A percentile compares a stretch with the other conserved stretches of the same genome.
These are phyloP conservation scores for Simmondsia chinensis DNA, from an alignment of 148 eudicot genomes.

Conservation along the genomic window DNA sequence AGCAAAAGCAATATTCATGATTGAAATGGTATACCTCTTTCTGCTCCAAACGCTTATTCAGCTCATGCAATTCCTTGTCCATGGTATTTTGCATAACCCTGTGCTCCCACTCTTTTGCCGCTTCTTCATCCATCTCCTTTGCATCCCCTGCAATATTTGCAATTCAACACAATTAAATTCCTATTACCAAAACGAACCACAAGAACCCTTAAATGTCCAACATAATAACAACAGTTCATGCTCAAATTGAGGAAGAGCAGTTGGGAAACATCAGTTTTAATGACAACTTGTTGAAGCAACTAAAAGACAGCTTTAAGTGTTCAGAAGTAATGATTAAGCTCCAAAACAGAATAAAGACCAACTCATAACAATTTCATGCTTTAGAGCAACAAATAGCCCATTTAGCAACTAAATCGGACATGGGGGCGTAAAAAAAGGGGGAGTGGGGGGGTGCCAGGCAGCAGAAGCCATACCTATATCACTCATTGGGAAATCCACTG, in stretches of 20 bases:
- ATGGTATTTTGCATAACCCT: conserved; percentile 78
- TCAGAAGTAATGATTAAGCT: too few species aligned
- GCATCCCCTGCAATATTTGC: conserved; percentile 50
- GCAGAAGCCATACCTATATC: too few species aligned
- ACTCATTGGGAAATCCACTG: conserved; percentile 76
- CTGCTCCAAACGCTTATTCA: conserved; percentile 82
- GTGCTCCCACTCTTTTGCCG: conserved; percentile 97
- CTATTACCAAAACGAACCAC: conserved; percentile 1
- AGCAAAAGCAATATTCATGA: background rate
- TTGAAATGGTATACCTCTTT: conserved; percentile 56
- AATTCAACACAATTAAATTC: conserved; percentile 3
- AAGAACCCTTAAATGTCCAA: background rate
- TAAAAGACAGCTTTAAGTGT: too few species aligned
- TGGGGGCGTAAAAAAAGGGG: too few species aligned
- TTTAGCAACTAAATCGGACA: too few species aligned
- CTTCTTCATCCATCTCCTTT: conserved; percentile 83
- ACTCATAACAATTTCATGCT: conserved; percentile 59
- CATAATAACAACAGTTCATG: background rate
- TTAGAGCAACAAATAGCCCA: too few species aligned
- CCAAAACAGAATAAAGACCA: conserved; percentile 12
- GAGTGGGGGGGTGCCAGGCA: too few species aligned
- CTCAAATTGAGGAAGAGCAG: background rate
- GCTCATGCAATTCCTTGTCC: conserved; percentile 89
- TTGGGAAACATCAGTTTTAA: too few species aligned
- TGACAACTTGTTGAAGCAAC: background rate